Evolutionary conservation across 345 rosid species (phyloP), one percentile per base, ranked within the genome.

Genomic region (Dovyalis caffra): DNA sequence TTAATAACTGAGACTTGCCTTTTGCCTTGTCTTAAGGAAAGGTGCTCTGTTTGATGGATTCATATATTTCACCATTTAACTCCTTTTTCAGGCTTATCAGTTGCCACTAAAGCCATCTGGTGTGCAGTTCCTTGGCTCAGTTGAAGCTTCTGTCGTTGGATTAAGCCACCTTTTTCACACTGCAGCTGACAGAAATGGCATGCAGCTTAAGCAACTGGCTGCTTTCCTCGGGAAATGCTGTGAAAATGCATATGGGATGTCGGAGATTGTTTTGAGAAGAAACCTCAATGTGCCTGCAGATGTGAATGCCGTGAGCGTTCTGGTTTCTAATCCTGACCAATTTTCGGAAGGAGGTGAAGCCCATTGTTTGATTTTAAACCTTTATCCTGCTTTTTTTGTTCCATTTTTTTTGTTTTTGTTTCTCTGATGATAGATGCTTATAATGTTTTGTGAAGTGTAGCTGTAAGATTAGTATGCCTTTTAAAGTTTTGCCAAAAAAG

Each of bases 91-190:
- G 88, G 80, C 67, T 58, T 71, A 71, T 80, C 79, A 71, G 47
- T 58, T 38, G 68, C 49, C 64, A 14, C 33, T 83, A 63, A 68
- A 72, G 75, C 68, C 86, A 65, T 72, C 15, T 61, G 79, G 47
- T 72, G 63, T 51, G 63, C 85, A 87, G 72, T 83, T 81, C 76
- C 84, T 90, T 38, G 91, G 93, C 70, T 82, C 76, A 37, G 93
- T 90, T 81, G 93, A 94, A 85, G 81, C 91, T 72, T 92, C 95
- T 78, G 92, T 88, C 38, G 97, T 91, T 77, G 98, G 98, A 69
- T 84, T 94, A 74, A 90, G 93, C 82, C 88, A 94, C 83, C 88
- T 94, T 76, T 92, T 90, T 58, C 87, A 79, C 32, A 72, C 84
- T 57, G 82, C 84, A 78, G 81, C 85, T 31, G 98, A 94, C 80